A percentile compares a stretch with the other conserved stretches of the same genome.
Conservation (phyloP, 768 basidiomycete species). For the Wakefieldia striispora region DNA sequence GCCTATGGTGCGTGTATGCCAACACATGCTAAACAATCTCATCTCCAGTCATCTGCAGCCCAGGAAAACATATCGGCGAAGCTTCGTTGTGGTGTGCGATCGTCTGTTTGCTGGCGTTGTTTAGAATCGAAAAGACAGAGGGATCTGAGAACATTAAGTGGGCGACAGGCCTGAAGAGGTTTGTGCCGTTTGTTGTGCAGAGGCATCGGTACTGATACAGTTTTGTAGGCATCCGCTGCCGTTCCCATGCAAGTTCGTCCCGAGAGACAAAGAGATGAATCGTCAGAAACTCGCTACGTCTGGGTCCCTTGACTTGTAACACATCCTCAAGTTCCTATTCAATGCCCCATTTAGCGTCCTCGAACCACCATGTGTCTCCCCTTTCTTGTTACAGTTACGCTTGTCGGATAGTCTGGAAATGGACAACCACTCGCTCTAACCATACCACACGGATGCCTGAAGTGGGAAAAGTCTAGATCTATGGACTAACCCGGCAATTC, state of each 20-base stretch:
- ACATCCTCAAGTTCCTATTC: too few species aligned
- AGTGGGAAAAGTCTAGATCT: too few species aligned
- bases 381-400: too few species aligned
- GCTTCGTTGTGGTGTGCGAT: constrained; percentile 24
- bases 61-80: constrained; percentile 22
- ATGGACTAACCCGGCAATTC: too few species aligned
- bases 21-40: not conserved
- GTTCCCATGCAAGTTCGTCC: constrained; percentile 15
- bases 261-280: constrained; percentile 17
- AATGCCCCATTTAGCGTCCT: too few species aligned
- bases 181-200: not conserved
- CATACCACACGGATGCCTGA: too few species aligned
- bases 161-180: constrained; percentile 13
- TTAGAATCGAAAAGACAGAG: constrained; percentile 16
- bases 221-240: constrained; percentile 12
- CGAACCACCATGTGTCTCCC: too few species aligned
- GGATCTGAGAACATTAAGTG: constrained; percentile 19
- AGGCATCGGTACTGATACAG: not conserved
- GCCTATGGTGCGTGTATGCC: constrained; percentile 14
- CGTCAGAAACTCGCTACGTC: constrained; percentile 6
- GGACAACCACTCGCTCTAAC: too few species aligned
- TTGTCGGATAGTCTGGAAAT: too few species aligned
- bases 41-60: not conserved
- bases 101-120: constrained; percentile 13
- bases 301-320: not conserved